Percentiles rank a stretch among this genome's conserved stretches.
These are phyloP conservation scores for Waitea zeae DNA, from an alignment of 1,284 basidiomycete genomes.

Conservation along the genomic window DNA sequence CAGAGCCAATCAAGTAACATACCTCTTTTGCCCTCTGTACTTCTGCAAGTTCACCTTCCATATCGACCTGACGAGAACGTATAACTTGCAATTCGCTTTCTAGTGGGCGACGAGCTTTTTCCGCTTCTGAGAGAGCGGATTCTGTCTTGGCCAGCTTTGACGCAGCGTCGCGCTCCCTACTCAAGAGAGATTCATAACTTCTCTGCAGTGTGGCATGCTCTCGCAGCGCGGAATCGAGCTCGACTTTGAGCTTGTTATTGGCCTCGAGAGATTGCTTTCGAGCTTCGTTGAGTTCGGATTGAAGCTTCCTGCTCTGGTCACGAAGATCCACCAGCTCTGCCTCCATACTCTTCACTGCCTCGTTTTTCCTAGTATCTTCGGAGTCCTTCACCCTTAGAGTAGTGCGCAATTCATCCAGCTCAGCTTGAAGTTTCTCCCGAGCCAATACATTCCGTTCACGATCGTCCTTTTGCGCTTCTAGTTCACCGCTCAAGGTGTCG, in stretches of 20 bases:
- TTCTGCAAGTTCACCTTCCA: conserved; percentile 50
- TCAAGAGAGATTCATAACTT: conserved; percentile 46
- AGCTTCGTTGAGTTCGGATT: conserved; percentile 40
- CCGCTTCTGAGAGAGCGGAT: conserved; percentile 37
- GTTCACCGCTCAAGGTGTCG: conserved; percentile 49
- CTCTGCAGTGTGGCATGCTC: conserved; percentile 39
- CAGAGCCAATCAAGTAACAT: no score
- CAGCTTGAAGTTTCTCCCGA: conserved; percentile 53
- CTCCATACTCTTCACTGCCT: conserved; percentile 80
- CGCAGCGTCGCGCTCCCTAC: conserved; percentile 34
- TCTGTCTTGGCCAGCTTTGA: conserved; percentile 36
- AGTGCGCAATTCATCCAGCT: conserved; percentile 74
- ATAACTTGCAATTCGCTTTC: conserved; percentile 65
- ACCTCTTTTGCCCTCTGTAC: conserved; percentile 58
- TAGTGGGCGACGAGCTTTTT: conserved; percentile 51
- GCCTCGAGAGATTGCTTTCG: conserved; percentile 38
- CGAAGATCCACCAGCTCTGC: conserved; percentile 67
- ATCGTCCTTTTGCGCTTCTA: conserved; percentile 48
- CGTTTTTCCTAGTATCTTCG: conserved; percentile 71
- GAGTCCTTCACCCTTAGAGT: conserved; percentile 74
- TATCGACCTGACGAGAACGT: conserved; percentile 55
- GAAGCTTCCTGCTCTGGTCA: conserved; percentile 40
- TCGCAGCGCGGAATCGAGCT: conserved; percentile 39
- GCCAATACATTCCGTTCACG: conserved; percentile 31
- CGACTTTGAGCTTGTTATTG: conserved; percentile 52